Evolutionary conservation across 2,329 filamentous ascomycete species (phyloP).

Genomic region (Ceratocystiopsis minuta): DNA sequence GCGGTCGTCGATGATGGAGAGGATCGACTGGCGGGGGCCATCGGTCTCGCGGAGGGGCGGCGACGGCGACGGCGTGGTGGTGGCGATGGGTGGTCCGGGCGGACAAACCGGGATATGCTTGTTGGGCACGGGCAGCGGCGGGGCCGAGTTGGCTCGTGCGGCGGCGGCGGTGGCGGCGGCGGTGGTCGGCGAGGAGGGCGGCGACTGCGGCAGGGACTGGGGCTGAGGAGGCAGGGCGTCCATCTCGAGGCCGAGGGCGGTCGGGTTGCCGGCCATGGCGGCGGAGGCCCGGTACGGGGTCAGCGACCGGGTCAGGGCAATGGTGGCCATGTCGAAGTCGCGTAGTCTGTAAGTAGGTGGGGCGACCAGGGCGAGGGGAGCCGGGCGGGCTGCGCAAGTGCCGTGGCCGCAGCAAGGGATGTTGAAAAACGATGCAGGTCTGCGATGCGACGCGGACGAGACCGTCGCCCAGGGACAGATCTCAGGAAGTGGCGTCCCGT

Average conservation of each 20-base stretch:
- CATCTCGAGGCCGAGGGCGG: slow-evolving; percentile 21
- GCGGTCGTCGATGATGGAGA: slow-evolving; percentile 51
- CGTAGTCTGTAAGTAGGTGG: too few relatives aligned
- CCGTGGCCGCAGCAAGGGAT: too few relatives aligned
- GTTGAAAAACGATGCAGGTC: too few relatives aligned
- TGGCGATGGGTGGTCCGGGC: slow-evolving; percentile 43
- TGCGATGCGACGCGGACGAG: too few relatives aligned
- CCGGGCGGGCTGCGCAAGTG: background rate
- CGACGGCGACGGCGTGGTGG: slow-evolving; percentile 2
- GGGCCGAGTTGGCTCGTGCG: too few relatives aligned
- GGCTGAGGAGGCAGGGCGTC: slow-evolving; percentile 12
- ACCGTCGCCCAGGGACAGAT: too few relatives aligned
- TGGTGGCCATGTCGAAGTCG: slow-evolving; percentile 29
- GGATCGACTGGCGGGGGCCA: slow-evolving; percentile 45
- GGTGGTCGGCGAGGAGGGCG: too few relatives aligned
- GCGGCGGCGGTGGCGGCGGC: too few relatives aligned
- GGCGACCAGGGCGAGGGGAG: background rate
- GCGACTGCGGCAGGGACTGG: too few relatives aligned
- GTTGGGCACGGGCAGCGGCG: slow-evolving; percentile 46
- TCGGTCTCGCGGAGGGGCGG: slow-evolving; percentile 21
- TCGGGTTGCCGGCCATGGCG: slow-evolving; percentile 14
- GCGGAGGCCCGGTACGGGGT: slow-evolving; percentile 16
- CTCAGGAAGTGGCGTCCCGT: too few relatives aligned
- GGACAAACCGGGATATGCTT: slow-evolving; percentile 82
- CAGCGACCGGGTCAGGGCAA: slow-evolving; percentile 27